These are phyloP conservation scores for Monosporascus sp. DNA, from an alignment of 2,329 filamentous ascomycete species.

Conservation along the genomic window DNA sequence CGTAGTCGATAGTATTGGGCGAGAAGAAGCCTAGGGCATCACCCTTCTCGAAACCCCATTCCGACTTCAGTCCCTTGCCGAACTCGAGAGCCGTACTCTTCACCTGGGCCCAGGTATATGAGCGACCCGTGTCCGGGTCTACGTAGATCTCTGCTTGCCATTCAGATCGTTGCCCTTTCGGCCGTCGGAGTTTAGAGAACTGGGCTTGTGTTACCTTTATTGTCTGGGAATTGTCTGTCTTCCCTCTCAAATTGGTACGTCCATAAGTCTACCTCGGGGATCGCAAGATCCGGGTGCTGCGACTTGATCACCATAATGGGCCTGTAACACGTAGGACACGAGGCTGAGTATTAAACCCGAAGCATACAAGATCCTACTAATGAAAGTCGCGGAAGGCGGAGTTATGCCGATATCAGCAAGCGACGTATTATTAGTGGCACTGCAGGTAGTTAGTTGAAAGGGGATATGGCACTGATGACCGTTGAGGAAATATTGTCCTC, in stretches of 20 bases:
- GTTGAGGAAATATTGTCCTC: too few species aligned
- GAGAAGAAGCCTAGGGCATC: conserved; percentile 80
- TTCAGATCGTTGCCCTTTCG: conserved; percentile 1
- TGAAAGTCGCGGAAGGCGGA: too few species aligned
- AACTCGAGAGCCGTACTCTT: conserved; percentile 66
- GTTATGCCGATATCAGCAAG: too few species aligned
- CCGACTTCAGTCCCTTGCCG: conserved; percentile 69
- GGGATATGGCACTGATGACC: too few species aligned
- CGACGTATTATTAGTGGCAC: too few species aligned
- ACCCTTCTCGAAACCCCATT: conserved; percentile 74
- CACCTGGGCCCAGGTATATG: conserved; percentile 67
- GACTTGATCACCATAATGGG: conserved; percentile 65
- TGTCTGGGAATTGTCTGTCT: conserved; percentile 59
- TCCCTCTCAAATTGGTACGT: conserved; percentile 68
- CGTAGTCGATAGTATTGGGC: conserved; percentile 81
- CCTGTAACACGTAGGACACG: neutral
- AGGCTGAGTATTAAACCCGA: too few species aligned
- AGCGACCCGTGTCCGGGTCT: conserved; percentile 63
- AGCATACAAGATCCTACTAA: too few species aligned
- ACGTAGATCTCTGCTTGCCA: conserved; percentile 63
- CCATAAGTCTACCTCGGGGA: conserved; percentile 77
- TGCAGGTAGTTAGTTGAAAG: too few species aligned
- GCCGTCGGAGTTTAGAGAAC: neutral
- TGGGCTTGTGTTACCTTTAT: conserved; percentile 54
- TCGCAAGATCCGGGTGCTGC: conserved; percentile 56